These are phyloP conservation scores for Penicillium tannophilum DNA, from an alignment of 495 filamentous ascomycete species.

Conservation along the genomic window DNA sequence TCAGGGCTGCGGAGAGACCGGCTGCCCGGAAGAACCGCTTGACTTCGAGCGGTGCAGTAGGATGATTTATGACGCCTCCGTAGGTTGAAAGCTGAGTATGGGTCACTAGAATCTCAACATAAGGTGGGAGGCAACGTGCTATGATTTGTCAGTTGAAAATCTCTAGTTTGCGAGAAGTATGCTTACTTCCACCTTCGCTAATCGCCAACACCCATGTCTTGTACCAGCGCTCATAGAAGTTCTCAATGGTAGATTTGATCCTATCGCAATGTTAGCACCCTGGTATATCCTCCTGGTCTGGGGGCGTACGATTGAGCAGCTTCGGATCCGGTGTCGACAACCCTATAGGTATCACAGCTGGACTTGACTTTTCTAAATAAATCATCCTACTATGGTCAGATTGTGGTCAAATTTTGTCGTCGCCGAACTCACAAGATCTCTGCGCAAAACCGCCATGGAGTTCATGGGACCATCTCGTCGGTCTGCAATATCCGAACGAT, in stretches of 20 bases:
- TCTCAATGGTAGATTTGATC: slow-evolving; percentile 62
- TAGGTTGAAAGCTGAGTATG: slow-evolving; percentile 74
- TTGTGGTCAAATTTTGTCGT: neutral
- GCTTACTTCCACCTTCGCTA: slow-evolving; percentile 56
- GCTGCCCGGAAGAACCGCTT: slow-evolving; percentile 72
- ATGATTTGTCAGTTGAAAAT: slow-evolving; percentile 5
- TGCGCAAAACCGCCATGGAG: slow-evolving; percentile 66
- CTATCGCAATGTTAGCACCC: slow-evolving; percentile 28
- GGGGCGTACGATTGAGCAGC: slow-evolving; percentile 57
- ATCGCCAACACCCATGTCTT: slow-evolving; percentile 61
- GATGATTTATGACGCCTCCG: slow-evolving; percentile 72
- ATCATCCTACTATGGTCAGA: slow-evolving; percentile 47
- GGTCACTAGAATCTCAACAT: slow-evolving; percentile 73
- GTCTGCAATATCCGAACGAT: slow-evolving; percentile 62
- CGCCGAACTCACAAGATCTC: slow-evolving; percentile 59
- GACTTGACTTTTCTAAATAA: slow-evolving; percentile 61
- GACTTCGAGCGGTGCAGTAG: slow-evolving; percentile 67
- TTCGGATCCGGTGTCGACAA: slow-evolving; percentile 51
- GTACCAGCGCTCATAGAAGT: slow-evolving; percentile 64
- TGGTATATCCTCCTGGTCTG: neutral
- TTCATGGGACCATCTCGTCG: slow-evolving; percentile 67
- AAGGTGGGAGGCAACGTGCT: slow-evolving; percentile 67
- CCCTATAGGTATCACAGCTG: slow-evolving; percentile 62
- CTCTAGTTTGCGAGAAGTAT: neutral
- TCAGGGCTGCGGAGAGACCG: slow-evolving; percentile 67